Conservation (phyloP, 2,329 filamentous ascomycete species). For the Microsporum canis region DNA sequence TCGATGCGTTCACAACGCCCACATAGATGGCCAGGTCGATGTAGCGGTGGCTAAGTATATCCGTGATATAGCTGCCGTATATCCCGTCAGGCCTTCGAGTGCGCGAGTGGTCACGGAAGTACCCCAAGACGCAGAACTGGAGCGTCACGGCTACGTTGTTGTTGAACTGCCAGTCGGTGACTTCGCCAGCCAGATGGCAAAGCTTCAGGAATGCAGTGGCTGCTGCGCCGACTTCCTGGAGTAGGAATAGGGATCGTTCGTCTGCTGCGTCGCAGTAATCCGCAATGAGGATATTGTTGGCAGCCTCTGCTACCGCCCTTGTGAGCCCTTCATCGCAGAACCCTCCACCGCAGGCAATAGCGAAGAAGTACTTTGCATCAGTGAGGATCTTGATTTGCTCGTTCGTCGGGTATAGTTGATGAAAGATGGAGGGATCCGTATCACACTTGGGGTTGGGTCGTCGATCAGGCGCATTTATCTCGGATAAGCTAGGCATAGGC, state of each 20-base stretch:
- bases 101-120: slow-evolving; percentile 16
- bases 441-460: slow-evolving; percentile 14
- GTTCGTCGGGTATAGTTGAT: slow-evolving; percentile 15
- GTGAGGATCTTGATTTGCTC: slow-evolving; percentile 17
- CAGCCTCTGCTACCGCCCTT: slow-evolving; percentile 16
- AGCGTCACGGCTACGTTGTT: slow-evolving; percentile 13
- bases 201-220: slow-evolving; percentile 17
- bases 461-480: slow-evolving; percentile 14
- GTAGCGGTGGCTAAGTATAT: slow-evolving; percentile 11
- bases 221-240: slow-evolving; percentile 16
- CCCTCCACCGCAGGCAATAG: slow-evolving; percentile 45
- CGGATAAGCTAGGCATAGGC: slow-evolving; percentile 2
- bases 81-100: slow-evolving; percentile 8
- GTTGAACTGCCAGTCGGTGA: slow-evolving; percentile 16
- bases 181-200: slow-evolving; percentile 12
- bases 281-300: slow-evolving; percentile 18
- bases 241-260: slow-evolving; percentile 7
- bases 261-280: slow-evolving; percentile 19
- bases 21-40: slow-evolving; percentile 15
- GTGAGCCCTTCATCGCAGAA: slow-evolving; percentile 14
- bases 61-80: slow-evolving; percentile 18
- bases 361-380: slow-evolving; percentile 55
- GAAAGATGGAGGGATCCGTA: slow-evolving; percentile 5
- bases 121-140: slow-evolving; percentile 17
- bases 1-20: slow-evolving; percentile 14